Conservation (phyloP, 108 stramenopile species). For the Cylindrotheca closterium region DNA sequence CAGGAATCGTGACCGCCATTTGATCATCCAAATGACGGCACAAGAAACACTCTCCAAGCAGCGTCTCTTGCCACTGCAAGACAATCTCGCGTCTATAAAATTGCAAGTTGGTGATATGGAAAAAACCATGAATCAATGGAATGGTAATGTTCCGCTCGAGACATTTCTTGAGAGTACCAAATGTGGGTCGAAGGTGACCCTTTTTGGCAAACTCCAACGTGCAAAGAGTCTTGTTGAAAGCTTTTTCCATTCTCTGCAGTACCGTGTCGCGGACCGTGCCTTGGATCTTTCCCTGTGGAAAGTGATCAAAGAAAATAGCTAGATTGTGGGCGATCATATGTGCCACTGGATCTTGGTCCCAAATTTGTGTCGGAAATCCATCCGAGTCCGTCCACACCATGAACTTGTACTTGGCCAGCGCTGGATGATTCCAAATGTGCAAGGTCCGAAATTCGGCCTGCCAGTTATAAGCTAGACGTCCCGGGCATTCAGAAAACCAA, state of each 20-base stretch:
- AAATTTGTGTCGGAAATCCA: constrained; percentile 19
- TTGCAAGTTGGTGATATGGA: constrained; percentile 55
- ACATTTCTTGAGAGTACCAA: constrained; percentile 6
- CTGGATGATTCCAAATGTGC: constrained; percentile 47
- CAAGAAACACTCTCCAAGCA: constrained; percentile 31
- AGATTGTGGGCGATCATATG: constrained; percentile 26
- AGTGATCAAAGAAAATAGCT: constrained; percentile 15
- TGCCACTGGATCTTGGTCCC: constrained; percentile 49
- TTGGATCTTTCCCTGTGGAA: constrained; percentile 9
- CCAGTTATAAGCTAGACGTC: constrained; percentile 14
- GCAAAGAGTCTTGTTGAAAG: constrained; percentile 14
- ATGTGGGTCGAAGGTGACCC: constrained; percentile 11
- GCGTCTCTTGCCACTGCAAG: constrained; percentile 15
- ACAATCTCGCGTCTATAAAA: constrained; percentile 38
- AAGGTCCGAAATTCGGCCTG: constrained; percentile 48
- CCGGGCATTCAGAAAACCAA: constrained; percentile 9
- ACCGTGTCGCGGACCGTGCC: constrained; percentile 9
- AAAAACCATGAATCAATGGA: constrained; percentile 59
- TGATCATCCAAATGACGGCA: constrained; percentile 49
- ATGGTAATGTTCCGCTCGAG: not conserved
- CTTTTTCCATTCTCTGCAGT: constrained; percentile 3
- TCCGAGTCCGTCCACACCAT: constrained; percentile 25
- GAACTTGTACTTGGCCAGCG: constrained; percentile 34
- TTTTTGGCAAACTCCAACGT: constrained; percentile 3
- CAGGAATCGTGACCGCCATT: constrained; percentile 40